Base-by-base conservation (phyloP, 192 early-diverging fungal genomes). In the Umbelopsis sp. region DNA sequence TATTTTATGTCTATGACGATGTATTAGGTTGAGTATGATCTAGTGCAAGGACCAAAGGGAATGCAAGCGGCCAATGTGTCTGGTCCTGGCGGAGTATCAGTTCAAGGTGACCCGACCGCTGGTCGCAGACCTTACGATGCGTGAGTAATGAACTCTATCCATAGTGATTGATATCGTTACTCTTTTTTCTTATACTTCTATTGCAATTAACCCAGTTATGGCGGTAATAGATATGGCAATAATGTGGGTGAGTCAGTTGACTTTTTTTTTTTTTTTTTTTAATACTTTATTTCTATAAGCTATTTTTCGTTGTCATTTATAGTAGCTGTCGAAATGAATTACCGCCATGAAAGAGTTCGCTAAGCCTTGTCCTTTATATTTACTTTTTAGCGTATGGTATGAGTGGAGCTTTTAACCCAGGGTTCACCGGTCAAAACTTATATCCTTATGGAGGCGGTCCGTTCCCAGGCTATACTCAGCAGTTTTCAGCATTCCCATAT, bases 31-130 rank as follows among this genome's bases (percentile, higher is more conserved):
- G 91, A 93, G 49, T 93, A 88, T 68, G 89, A 90, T 41, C 66
- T 91, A 11, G 80, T 84, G 16, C 80, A 86, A 49, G 93, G 95
- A 6, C 84, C 90, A 36, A 96, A 96, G 76, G 95, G 94, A 0
- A 78, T 91, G 69, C 93, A 93, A 74, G 95, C 95, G 2, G 87
- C 92, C 11, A 86, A 92, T 44, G 93, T 95, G 10, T 87, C 93
- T 21, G 93, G 93, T 8, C 93, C 92, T 1, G 74, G 82, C 68
- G 91, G 93, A 49, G 68, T 69, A 3, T 80, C 81, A 71, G 95
- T 96, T 49, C 84, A 85, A n/a, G 95, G 95, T 14, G 93, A 96
- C 76, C 90, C 87, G 5, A 88, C 84, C 51, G 75, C 78, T 4
- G 81, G 82, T 21, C 72, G 81, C 26, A 65, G 70, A 29, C 17